A percentile compares a stretch with the other conserved stretches of the same genome.
phyloP scores from a whole-genome alignment of 371 early-diverging fungal genomes.

The Entomophthora muscae region DNA sequence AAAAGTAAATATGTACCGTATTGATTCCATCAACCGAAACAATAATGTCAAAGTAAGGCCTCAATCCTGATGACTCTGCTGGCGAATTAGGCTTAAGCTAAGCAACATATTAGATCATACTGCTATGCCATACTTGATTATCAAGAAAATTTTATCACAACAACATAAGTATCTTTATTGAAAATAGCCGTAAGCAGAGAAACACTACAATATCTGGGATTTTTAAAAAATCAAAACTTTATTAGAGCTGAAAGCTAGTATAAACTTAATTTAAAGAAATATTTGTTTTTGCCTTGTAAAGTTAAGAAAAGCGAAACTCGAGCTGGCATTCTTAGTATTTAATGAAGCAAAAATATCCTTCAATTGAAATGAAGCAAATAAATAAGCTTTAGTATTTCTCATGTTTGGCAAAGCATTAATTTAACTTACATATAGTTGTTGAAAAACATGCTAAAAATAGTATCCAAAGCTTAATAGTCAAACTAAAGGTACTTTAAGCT shows the following conservation, averaged over 20 bases:
- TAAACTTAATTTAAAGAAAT: background rate
- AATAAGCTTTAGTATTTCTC: too few species aligned
- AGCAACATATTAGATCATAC: background rate
- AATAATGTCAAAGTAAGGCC: conserved; percentile 62
- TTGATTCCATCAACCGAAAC: conserved; percentile 37
- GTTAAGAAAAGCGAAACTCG: too few species aligned
- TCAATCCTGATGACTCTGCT: conserved; percentile 44
- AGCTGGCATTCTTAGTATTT: too few species aligned
- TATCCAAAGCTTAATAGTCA: too few species aligned
- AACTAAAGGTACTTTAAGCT: too few species aligned
- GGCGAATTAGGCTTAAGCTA: conserved; percentile 51
- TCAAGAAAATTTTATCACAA: background rate
- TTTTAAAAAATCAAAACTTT: background rate
- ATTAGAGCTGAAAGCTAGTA: background rate
- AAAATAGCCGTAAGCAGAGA: conserved; percentile 3
- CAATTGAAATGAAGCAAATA: too few species aligned
- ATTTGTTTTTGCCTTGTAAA: background rate
- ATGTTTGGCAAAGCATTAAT: too few species aligned
- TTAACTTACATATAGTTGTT: too few species aligned
- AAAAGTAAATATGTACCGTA: conserved; percentile 17
- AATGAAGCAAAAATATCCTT: too few species aligned
- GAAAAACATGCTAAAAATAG: too few species aligned
- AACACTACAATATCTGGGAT: background rate
- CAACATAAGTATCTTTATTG: background rate
- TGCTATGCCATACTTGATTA: background rate